phyloP scores from a whole-genome alignment of 306 rosid genomes.

The Leucaena leucocephala region DNA sequence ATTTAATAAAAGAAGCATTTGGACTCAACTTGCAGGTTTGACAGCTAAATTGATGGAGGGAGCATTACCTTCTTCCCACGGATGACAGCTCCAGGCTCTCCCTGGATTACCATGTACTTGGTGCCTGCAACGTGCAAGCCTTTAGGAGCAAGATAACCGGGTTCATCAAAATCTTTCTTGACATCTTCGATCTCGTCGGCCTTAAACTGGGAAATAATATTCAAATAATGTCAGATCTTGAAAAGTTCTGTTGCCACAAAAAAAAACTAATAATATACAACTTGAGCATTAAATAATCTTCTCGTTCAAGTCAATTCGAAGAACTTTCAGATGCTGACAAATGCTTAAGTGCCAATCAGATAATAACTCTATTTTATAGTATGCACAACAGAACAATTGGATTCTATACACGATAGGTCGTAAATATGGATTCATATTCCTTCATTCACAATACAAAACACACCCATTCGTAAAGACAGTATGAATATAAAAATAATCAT shows the following conservation, averaged over 20 bases:
- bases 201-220: conserved; percentile 50
- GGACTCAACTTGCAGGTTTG: background rate
- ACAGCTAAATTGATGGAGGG: background rate
- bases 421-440: background rate
- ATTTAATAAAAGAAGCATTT: background rate
- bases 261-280: background rate
- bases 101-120: conserved; percentile 95
- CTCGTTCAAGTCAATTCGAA: background rate
- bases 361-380: background rate
- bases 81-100: conserved; percentile 93
- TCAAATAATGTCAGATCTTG: background rate
- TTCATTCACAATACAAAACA: background rate
- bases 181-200: conserved; percentile 59
- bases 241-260: background rate
- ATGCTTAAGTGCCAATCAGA: background rate
- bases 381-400: background rate
- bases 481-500: background rate
- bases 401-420: background rate
- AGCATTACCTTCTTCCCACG: conserved; percentile 85
- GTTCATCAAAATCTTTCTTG: conserved; percentile 89
- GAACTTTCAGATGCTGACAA: background rate
- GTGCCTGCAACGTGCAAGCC: conserved; percentile 76
- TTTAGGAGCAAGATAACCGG: conserved; percentile 93
- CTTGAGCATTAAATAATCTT: background rate
- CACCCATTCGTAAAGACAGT: background rate